phyloP scores from a whole-genome alignment of 1,139 yeast species.

The Candida albicans region DNA sequence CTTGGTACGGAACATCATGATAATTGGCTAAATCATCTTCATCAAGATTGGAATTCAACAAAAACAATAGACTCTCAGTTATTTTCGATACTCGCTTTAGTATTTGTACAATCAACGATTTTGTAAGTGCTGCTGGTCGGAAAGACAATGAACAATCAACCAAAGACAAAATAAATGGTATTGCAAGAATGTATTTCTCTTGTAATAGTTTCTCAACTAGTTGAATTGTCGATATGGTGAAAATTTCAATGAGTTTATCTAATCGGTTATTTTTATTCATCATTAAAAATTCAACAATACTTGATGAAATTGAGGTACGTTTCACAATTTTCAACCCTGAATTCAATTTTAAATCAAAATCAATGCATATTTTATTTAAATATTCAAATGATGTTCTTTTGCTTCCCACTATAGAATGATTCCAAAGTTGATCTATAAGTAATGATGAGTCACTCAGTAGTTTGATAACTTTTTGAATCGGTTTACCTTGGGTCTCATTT shows the following conservation, averaged over 20 bases:
- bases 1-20: conserved; percentile 41
- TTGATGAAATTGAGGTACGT: conserved; percentile 33
- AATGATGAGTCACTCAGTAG: conserved; percentile 36
- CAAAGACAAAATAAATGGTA: conserved; percentile 57
- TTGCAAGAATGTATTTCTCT: conserved; percentile 30
- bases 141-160: conserved; percentile 54
- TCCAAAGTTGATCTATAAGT: conserved; percentile 40
- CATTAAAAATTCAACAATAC: conserved; percentile 39
- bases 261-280: conserved; percentile 41
- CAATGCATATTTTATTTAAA: conserved; percentile 48
- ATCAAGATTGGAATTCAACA: conserved; percentile 28
- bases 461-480: conserved; percentile 22
- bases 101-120: conserved; percentile 25
- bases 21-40: conserved; percentile 38
- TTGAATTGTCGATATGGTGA: conserved; percentile 41
- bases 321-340: conserved; percentile 29
- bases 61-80: conserved; percentile 21
- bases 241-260: conserved; percentile 41
- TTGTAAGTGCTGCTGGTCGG: conserved; percentile 55
- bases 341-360: conserved; percentile 28
- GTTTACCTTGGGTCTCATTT: not conserved
- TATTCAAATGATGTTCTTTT: conserved; percentile 48
- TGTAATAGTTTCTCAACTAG: conserved; percentile 28
- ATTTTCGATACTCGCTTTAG: conserved; percentile 21
- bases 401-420: conserved; percentile 50